Evolutionary conservation across 345 rosid species (phyloP).

Genomic region (Arabidopsis suecica): DNA sequence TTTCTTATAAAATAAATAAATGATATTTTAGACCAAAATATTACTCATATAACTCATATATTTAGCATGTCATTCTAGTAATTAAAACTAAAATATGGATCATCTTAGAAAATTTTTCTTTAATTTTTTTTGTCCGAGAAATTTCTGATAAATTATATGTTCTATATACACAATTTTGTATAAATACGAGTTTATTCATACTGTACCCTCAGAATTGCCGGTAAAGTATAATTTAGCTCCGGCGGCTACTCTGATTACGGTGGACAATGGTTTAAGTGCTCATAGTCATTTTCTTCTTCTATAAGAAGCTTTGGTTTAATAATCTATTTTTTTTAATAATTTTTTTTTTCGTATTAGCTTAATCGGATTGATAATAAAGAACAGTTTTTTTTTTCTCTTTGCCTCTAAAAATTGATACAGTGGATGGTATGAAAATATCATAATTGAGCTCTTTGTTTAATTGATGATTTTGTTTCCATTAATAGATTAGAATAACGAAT

Average conservation of each 20-base stretch:
- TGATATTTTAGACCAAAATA: too few species aligned
- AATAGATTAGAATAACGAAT: background rate
- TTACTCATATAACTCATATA: too few species aligned
- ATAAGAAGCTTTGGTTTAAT: constrained; percentile 36
- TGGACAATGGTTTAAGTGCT: background rate
- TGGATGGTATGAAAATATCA: background rate
- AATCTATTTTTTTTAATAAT: background rate
- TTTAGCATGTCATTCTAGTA: too few species aligned
- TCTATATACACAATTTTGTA: too few species aligned
- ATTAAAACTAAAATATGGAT: too few species aligned
- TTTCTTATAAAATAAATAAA: too few species aligned
- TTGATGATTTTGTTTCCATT: constrained; percentile 12
- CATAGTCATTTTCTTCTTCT: constrained; percentile 40
- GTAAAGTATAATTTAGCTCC: constrained; percentile 16
- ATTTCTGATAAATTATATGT: background rate
- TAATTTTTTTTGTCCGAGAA: background rate
- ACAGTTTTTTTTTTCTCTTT: background rate
- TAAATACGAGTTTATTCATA: background rate
- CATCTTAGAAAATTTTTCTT: too few species aligned
- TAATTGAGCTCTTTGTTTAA: constrained; percentile 8
- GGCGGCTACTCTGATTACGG: background rate
- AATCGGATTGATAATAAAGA: constrained; percentile 9
- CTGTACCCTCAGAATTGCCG: constrained; percentile 25
- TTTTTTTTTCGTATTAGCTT: background rate
- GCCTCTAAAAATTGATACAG: too few species aligned